phyloP scores from a whole-genome alignment of 805 yeast genomes.

The Wickerhamomyces subpelliculosus region DNA sequence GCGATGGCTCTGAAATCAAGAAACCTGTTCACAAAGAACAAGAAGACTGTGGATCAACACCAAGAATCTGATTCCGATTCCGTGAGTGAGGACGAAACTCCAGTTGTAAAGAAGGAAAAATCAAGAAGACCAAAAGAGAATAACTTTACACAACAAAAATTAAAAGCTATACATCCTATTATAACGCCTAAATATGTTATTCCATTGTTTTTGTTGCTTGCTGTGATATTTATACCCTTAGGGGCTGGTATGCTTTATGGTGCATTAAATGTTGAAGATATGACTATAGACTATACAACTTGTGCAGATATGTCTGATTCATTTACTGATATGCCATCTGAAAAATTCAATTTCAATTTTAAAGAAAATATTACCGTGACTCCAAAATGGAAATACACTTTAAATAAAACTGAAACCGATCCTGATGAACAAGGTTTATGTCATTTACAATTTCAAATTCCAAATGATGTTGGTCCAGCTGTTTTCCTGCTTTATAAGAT shows the following conservation, averaged over 20 bases:
- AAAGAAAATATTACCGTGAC: slow-evolving; percentile 28
- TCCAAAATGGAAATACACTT: slow-evolving; percentile 65
- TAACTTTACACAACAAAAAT: slow-evolving; percentile 63
- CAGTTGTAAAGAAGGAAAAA: slow-evolving; percentile 32
- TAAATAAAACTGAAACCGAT: slow-evolving; percentile 35
- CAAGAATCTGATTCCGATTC: slow-evolving; percentile 34
- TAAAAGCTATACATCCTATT: slow-evolving; percentile 65
- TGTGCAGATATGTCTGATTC: slow-evolving; percentile 51
- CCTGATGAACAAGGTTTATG: slow-evolving; percentile 53
- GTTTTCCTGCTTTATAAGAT: slow-evolving; percentile 72
- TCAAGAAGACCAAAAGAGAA: slow-evolving; percentile 66
- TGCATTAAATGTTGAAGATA: slow-evolving; percentile 61
- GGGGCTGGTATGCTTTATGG: slow-evolving; percentile 81
- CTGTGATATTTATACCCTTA: slow-evolving; percentile 80
- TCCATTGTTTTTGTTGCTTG: slow-evolving; percentile 67
- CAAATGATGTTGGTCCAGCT: slow-evolving; percentile 66
- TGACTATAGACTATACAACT: slow-evolving; percentile 67
- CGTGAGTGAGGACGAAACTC: slow-evolving; percentile 36
- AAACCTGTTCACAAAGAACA: slow-evolving; percentile 17
- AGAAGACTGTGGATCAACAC: slow-evolving; percentile 5
- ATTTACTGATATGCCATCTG: slow-evolving; percentile 48
- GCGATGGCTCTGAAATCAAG: slow-evolving; percentile 19
- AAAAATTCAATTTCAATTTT: slow-evolving; percentile 54
- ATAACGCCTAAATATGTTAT: slow-evolving; percentile 85
- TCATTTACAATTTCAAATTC: slow-evolving; percentile 65